These are phyloP conservation scores for Lyophyllum semitale DNA, from an alignment of 768 basidiomycete species.

Conservation along the genomic window DNA sequence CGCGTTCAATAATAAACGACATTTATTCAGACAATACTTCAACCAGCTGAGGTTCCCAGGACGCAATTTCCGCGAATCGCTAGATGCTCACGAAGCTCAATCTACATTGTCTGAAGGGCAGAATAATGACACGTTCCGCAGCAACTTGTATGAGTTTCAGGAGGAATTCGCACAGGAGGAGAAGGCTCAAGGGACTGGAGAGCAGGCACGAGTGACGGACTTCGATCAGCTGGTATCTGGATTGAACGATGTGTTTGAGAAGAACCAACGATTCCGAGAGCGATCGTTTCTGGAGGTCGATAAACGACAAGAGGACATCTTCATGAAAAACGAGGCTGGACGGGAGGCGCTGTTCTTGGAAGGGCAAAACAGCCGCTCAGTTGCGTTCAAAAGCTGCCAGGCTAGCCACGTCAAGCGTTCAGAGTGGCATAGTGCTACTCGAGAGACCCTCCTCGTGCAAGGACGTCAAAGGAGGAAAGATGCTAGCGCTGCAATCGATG, in stretches of 20 bases:
- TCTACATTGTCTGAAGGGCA: background rate
- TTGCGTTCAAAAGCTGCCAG: background rate
- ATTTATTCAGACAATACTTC: background rate
- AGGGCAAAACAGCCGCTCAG: background rate
- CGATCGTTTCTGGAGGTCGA: background rate
- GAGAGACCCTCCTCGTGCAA: background rate
- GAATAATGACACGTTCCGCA: background rate
- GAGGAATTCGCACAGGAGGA: slow-evolving; percentile 3
- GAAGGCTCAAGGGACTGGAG: background rate
- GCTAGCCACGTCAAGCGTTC: background rate
- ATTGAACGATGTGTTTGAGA: background rate
- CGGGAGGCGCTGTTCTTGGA: background rate
- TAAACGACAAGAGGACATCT: slow-evolving; percentile 1
- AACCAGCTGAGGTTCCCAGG: background rate
- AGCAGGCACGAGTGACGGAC: background rate
- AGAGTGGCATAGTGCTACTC: background rate
- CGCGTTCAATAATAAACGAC: background rate
- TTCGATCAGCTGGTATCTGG: background rate
- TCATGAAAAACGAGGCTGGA: background rate
- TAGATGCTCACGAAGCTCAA: background rate
- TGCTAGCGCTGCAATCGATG: background rate
- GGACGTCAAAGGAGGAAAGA: slow-evolving; percentile 1
- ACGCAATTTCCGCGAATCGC: background rate
- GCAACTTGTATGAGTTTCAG: background rate
- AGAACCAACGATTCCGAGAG: background rate